phyloP scores from a whole-genome alignment of 345 rosid genomes.

The Aurinia saxatilis region DNA sequence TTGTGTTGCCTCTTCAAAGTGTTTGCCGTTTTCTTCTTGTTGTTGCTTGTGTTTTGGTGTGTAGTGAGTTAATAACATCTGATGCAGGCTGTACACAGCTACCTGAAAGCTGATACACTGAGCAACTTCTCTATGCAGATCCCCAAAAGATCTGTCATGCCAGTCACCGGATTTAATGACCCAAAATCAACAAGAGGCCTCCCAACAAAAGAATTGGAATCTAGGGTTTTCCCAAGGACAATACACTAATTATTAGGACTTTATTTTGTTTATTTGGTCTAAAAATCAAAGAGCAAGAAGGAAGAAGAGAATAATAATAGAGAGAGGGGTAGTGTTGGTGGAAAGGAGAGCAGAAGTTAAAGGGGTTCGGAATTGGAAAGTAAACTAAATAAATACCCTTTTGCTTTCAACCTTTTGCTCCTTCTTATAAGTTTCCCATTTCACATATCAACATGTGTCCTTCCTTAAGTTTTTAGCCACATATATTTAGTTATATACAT shows the following conservation, averaged over 20 bases:
- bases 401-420: slow-evolving; percentile 29
- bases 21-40: slow-evolving; percentile 28
- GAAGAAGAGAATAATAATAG: neutral
- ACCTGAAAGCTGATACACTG: slow-evolving; percentile 34
- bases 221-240: slow-evolving; percentile 18
- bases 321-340: slow-evolving; percentile 16
- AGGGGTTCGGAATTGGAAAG: slow-evolving; percentile 24
- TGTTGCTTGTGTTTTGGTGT: slow-evolving; percentile 16
- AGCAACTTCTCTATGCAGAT: slow-evolving; percentile 34
- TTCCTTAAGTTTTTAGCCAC: slow-evolving; percentile 19
- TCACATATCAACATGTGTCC: slow-evolving; percentile 21
- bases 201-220: slow-evolving; percentile 8
- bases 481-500: neutral
- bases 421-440: slow-evolving; percentile 25
- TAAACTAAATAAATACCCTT: slow-evolving; percentile 25
- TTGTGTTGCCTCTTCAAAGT: slow-evolving; percentile 15
- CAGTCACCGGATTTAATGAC: slow-evolving; percentile 39
- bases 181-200: slow-evolving; percentile 4
- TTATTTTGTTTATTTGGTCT: slow-evolving; percentile 16
- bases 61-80: slow-evolving; percentile 29
- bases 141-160: slow-evolving; percentile 44
- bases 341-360: slow-evolving; percentile 28
- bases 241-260: neutral
- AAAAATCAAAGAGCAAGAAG: slow-evolving; percentile 6
- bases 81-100: slow-evolving; percentile 29